Base-by-base conservation (phyloP, 2,329 filamentous ascomycete genomes). In the Trichoderma endophyticum region DNA sequence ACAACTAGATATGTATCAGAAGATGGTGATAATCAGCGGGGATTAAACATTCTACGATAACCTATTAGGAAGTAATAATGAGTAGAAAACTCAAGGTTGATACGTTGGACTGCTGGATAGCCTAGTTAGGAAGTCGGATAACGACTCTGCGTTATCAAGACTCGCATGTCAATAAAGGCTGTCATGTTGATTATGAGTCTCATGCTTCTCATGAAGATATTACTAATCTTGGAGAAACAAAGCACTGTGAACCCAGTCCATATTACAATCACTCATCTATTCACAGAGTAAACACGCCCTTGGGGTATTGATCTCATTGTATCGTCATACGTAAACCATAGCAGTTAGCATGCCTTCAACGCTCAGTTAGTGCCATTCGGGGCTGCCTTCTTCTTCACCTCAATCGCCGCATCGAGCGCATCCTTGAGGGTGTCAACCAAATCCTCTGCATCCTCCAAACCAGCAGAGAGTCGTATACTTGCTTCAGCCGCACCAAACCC, bases 401-500 rank as follows among this genome's bases (percentile, higher is more conserved):
- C 72, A 14, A 70, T 66, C 2, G 72, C 73, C 15, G 70, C 73
- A 56, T 75, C 70, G 8, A 75, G 72, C 15, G 74, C 75, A 63
- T 73, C 61, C 60, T 74, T 73, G 21, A 83, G 74, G 2, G 81
- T 83, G 5, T 83, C 83, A 30, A 84, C 71, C 72, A 87, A 60
- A 59, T 84, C 82, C 64, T 79, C 78, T 73, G 79, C 78, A 2
- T 80, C 79, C 76, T 88, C 86, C 32, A 87, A 72, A 3, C 86
- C 86, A 0, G 83, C 85, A 30, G 82, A 83, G 24, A 88, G 79
- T 4, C 86, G 78, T 21, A 88, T 80, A 66, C 84, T 82, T 72
- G 83, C 81, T 72, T 80, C 78, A 69, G 75, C 76, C 2, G 83
- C 75, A 0, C 83, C 85, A 43, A 82, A 81, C 4, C 74, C 73